Percentiles rank a stretch among this genome's conserved stretches.
Evolutionary conservation across 2,329 filamentous ascomycete genomes (phyloP).

Genomic region (Venturia oleaginea): DNA sequence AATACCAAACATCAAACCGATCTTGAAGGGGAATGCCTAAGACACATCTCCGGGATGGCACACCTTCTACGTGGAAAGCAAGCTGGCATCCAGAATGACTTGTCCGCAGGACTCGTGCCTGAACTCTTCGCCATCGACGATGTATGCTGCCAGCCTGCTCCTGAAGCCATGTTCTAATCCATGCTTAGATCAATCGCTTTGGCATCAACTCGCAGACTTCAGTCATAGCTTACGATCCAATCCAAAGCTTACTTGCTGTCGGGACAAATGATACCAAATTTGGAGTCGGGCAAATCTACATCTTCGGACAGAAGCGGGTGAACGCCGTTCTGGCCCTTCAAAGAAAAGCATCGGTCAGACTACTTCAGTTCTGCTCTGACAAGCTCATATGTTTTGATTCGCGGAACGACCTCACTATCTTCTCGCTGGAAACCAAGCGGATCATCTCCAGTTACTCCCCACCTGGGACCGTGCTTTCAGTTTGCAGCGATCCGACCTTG

Average conservation of each 20-base stretch:
- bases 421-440: constrained; percentile 63
- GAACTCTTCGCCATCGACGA: constrained; percentile 78
- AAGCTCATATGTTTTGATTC: constrained; percentile 77
- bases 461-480: constrained; percentile 62
- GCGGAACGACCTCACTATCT: constrained; percentile 77
- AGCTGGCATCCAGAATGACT: constrained; percentile 81
- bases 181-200: constrained; percentile 54
- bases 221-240: constrained; percentile 80
- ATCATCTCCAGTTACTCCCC: constrained; percentile 63
- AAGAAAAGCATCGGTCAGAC: constrained; percentile 63
- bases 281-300: constrained; percentile 77
- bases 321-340: constrained; percentile 64
- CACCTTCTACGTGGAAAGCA: constrained; percentile 88
- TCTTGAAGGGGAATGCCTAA: not conserved
- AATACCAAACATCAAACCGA: not conserved
- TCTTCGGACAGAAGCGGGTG: constrained; percentile 77
- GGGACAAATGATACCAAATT: constrained; percentile 83
- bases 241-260: constrained; percentile 87
- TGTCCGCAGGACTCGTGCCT: constrained; percentile 70
- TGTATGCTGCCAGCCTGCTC: constrained; percentile 31
- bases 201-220: constrained; percentile 62
- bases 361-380: constrained; percentile 76
- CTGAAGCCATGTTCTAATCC: constrained; percentile 19
- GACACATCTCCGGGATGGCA: constrained; percentile 51
- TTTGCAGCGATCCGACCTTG: constrained; percentile 79